A percentile compares a stretch with the other conserved stretches of the same genome.
Evolutionary conservation across 2,329 filamentous ascomycete genomes (phyloP).

Genomic region (Fusarium sp.): DNA sequence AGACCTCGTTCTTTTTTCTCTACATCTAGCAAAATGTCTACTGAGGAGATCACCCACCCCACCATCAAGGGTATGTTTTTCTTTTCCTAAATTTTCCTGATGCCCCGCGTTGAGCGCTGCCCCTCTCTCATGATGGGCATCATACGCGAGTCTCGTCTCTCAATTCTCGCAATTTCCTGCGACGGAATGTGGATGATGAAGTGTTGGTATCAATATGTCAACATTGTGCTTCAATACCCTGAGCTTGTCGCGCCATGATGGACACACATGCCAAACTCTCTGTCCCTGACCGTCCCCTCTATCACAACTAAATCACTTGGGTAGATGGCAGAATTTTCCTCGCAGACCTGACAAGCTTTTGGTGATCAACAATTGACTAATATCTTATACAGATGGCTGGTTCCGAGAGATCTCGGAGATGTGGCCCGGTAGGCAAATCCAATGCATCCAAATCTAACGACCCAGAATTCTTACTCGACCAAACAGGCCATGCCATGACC

Average conservation of each 20-base stretch:
- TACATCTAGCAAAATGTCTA: slow-evolving; percentile 64
- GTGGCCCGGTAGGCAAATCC: slow-evolving; percentile 78
- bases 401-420: slow-evolving; percentile 99
- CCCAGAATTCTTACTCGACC: slow-evolving; percentile 11
- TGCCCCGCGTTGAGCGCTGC: slow-evolving; percentile 42
- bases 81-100: slow-evolving; percentile 4
- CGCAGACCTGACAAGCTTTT: slow-evolving; percentile 2
- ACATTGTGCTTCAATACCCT: neutral
- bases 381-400: slow-evolving; percentile 85
- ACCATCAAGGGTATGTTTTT: slow-evolving; percentile 77
- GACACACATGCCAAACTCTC: neutral
- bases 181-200: neutral
- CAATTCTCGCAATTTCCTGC: neutral
- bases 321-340: slow-evolving; percentile 3
- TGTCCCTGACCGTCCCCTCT: neutral
- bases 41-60: slow-evolving; percentile 76
- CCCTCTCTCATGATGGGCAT: slow-evolving; percentile 48
- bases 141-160: slow-evolving; percentile 10
- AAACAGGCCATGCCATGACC: slow-evolving; percentile 92
- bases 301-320: neutral
- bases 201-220: neutral
- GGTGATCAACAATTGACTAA: slow-evolving; percentile 23
- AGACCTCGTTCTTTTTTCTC: slow-evolving; percentile 15
- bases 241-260: neutral
- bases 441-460: neutral